Base-by-base conservation (phyloP, 805 yeast species). In the Cyberlindnera amylophila region DNA sequence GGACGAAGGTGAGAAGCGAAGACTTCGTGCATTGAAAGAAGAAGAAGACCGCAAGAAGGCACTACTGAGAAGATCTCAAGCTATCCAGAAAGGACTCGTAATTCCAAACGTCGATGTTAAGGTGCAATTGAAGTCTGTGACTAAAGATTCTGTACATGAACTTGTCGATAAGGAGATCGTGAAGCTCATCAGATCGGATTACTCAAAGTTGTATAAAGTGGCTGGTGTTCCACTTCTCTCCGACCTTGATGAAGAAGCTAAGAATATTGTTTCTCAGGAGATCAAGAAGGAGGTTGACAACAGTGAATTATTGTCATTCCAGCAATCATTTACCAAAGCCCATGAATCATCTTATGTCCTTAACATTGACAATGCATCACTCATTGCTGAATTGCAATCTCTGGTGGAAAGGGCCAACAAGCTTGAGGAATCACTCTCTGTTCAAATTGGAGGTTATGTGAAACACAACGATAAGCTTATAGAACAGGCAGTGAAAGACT, bases 31-130 rank as follows among this genome's bases (percentile, higher is more conserved):
- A 2, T 23, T 50, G 13, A 40, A 38, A 21, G 36, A 46, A n/a
- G 42, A 47, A 21, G 36, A 50, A 4, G 53, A 54, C 8, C 14
- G 15, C 2, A 13, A 40, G 34, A 45, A 44, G 19, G 63, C 61
- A 11, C 46, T 63, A 28, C 49, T 63, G 7, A 57, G 77, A 31
- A 53, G 77, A 36, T 73, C 83, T 0, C 69, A 64, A 44, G 80
- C 66, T 2, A 58, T 76, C 1, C 77, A 73, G 51, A 57, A 59
- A 38, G 73, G 66, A 0, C 62, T 79, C 8, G 64, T 67, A 0
- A 62, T 74, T 12, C 79, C 79, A 1, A 37, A 63, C 3, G 33
- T 59, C 7, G 15, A 39, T 4, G n/a, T 44, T 0, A 18, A 35
- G 1, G 9, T 43, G 8, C 12, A 23, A 3, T 13, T 46, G 9